Evolutionary conservation across 352 stramenopile species (phyloP), one percentile per base, ranked within the genome.

Genomic region (Pythium aristosporum): DNA sequence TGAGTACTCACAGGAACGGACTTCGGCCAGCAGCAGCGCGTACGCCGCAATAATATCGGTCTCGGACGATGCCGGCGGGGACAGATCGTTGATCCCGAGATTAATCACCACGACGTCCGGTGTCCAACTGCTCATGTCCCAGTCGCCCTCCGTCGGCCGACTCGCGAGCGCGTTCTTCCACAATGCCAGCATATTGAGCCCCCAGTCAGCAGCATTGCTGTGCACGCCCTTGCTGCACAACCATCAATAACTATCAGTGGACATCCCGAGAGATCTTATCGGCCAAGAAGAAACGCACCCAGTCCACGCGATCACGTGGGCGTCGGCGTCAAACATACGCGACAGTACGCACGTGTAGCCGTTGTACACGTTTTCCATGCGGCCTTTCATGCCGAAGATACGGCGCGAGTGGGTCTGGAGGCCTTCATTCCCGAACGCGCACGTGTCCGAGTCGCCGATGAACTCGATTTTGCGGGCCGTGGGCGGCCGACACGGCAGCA

Each of bases 311-410:
- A 94, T 50, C n/a, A 94, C 78, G 48, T 95, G 87, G n/a, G 84
- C 75, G 61, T 95, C 87, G 16, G 87, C 87, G 59, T 88, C 76
- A 68, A 94, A 89, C 81, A 95, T 94, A 41, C 87, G 85, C 62
- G 87, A 74, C 13, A 85, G 75, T 63, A 95, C 88, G 72, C 85
- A 92, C 21, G 87, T 76, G 66, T 92, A 95, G 48, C 82, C 80
- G 55, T 95, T 95, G 73, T 93, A 91, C 16, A 94, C 82, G 65
- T 95, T 95, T 63, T 94, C 85, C 83, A 92, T 93, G 28, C 85
- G 85, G 7, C 85, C 87, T 63, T 95, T 95, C 76, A 94, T 90
- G 49, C 85, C 80, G 47, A 95, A 95, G 36, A 91, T 69, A 41
- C 82, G 88, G 57, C 89, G 89, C 39, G 78, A 75, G 55, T 80